Base-by-base conservation (phyloP, 2,329 filamentous ascomycete genomes). In the Fragosphaeria purpurea region DNA sequence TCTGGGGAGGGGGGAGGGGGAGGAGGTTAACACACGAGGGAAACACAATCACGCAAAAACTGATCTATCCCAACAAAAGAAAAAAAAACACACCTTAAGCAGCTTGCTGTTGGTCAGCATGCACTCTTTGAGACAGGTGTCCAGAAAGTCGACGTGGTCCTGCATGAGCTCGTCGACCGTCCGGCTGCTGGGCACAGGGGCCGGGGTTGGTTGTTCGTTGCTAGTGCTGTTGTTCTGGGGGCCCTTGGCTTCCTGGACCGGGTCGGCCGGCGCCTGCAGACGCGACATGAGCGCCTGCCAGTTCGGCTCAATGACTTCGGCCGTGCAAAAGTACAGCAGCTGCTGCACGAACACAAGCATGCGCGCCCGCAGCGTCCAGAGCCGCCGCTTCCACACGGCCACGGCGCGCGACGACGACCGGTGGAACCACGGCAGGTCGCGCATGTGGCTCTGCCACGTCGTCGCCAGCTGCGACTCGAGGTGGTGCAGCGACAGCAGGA, bases 301-400 rank as follows among this genome's bases (percentile, higher is more conserved):
- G 66, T 97, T 97, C 4, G 91, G 93, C 66, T 98, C 93, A 50
- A 98, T 94, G 49, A 98, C 93, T 67, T 98, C 93, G 1, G 88
- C 83, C 0, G 93, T 97, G 68, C 89, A 97, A 65, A 95, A 98
- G 67, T 97, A 98, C 6, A 96, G 77, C 39, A 97, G 74, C 65
- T 98, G 93, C 67, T 98, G 93, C 2, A 97, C 88, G 62, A 97
- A 98, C 7, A 95, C 88, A 7, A 97, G 75, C 93, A 98, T 98
- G 45, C 93, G 81, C 3, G 90, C 88, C 37, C 93, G 80, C 51
- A 98, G 70, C 3, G 88, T 96, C 84, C 88, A 97, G 0, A 91
- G 88, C 34, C 88, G 79, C 41, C 90, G 80, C 66, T 98, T 98
- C 89, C 90, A 97, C 50, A 86, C 78, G 67, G 96, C 91, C 10